Evolutionary conservation across 73 alveolate genomes (phyloP).

Genomic region (Stentor roeselii): DNA sequence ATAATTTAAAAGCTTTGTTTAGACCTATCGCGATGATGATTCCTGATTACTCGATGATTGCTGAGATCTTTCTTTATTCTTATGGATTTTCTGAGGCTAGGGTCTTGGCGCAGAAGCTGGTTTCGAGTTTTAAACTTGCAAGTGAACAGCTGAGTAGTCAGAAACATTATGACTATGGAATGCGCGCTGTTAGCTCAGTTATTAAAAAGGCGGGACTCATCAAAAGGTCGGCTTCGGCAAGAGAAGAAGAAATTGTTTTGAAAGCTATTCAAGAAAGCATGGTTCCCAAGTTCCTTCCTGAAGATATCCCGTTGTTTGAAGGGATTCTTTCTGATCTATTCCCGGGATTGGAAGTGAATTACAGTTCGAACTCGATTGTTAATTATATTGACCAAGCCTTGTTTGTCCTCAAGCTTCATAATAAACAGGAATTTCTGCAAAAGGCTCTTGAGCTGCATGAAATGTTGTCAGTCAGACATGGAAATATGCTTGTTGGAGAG

Average conservation of each 20-base stretch:
- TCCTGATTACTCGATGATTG: constrained; percentile 93
- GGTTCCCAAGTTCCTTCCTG: constrained; percentile 65
- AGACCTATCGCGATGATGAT: constrained; percentile 98
- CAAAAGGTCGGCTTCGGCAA: constrained; percentile 52
- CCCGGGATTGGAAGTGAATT: constrained; percentile 62
- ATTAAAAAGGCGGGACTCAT: constrained; percentile 69
- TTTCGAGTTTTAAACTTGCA: constrained; percentile 41
- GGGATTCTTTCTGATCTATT: constrained; percentile 69
- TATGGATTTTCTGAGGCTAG: constrained; percentile 73
- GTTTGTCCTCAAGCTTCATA: constrained; percentile 53
- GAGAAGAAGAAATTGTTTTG: constrained; percentile 64
- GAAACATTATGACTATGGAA: constrained; percentile 76
- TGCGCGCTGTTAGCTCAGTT: constrained; percentile 71
- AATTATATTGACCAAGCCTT: constrained; percentile 60
- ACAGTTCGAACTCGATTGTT: constrained; percentile 48
- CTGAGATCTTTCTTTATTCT: constrained; percentile 78
- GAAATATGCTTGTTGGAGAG: constrained; percentile 77
- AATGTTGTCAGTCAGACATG: constrained; percentile 87
- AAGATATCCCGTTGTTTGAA: constrained; percentile 60
- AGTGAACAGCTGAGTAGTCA: constrained; percentile 68
- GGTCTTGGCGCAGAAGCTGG: constrained; percentile 60
- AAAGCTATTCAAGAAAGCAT: constrained; percentile 67
- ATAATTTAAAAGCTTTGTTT: constrained; percentile 91
- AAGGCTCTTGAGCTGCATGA: constrained; percentile 82
- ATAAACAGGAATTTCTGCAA: constrained; percentile 57